Evolutionary conservation across 352 stramenopile species (phyloP), one percentile per base, ranked within the genome.

Genomic region (Phytophthora pistaciae): DNA sequence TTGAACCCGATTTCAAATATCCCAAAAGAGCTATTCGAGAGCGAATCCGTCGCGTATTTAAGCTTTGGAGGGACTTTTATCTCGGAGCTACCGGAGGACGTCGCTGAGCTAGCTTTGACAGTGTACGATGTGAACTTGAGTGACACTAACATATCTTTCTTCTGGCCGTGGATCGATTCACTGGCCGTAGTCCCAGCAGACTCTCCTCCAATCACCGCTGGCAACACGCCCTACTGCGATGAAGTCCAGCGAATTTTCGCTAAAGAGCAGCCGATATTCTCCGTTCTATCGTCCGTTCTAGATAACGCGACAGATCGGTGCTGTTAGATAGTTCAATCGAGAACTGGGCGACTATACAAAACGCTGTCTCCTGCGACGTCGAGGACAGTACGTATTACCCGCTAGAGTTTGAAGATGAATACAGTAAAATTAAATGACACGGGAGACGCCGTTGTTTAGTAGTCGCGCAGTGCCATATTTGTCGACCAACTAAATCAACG

Each of bases 81-180:
- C 18, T 69, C 64, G 2, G 52, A 68, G 16, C 55, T 81, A 11
- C 74, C 74, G 3, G 25, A 69, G 27, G 36, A 74, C 36, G 74
- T 81, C 5, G 27, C 36, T 23, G 27, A 50, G 14, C 8, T 81
- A 7, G 66, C 74, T 9, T 70, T 57, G 14, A 62, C 74, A 13
- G 38, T 81, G 21, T 63, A 59, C 40, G 72, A 70, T 44, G 20
- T 81, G 8, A 78, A 78, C 55, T 29, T 81, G 13, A 64, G 62
- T n/a, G 62, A 76, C 46, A 81, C 70, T 0, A 66, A 71, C 13
- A 44, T 79, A 11, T 79, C 74, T 3, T 72, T 77, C 52, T 76
- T 78, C 42, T 78, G 63, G 70, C 29, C 59, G 33, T 82, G 70
- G 74, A 74, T 82, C 49, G 70, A 79, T 42, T 23, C 55, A 8